Evolutionary conservation across 495 filamentous ascomycete species (phyloP).

Genomic region (Podospora australis): DNA sequence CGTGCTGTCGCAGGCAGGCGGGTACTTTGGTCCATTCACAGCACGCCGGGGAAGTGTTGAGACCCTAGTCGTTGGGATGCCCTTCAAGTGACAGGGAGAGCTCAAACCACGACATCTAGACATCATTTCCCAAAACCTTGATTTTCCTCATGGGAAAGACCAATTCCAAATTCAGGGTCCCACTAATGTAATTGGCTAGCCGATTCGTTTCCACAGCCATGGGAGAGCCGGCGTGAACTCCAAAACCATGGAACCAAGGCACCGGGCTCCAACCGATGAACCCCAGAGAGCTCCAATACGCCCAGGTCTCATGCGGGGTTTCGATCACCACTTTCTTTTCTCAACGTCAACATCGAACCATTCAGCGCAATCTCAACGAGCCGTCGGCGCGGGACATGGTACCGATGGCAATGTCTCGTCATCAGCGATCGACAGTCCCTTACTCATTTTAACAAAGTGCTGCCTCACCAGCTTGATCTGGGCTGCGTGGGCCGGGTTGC

Average conservation of each 20-base stretch:
- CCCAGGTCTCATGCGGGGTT: slow-evolving; percentile 2
- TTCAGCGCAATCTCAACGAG: neutral
- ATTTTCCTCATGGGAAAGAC: too few species aligned
- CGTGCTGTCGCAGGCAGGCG: neutral
- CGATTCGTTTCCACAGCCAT: neutral
- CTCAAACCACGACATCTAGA: too few species aligned
- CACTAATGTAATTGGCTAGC: neutral
- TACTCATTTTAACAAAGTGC: slow-evolving; percentile 19
- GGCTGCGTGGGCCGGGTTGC: slow-evolving; percentile 36
- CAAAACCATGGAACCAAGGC: neutral
- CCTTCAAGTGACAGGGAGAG: too few species aligned
- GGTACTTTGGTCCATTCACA: neutral
- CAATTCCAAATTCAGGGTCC: neutral
- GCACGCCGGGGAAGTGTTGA: neutral
- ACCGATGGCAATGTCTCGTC: slow-evolving; percentile 12
- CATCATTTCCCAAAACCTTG: too few species aligned
- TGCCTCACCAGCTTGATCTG: slow-evolving; percentile 29
- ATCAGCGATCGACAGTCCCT: slow-evolving; percentile 8
- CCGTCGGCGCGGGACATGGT: slow-evolving; percentile 9
- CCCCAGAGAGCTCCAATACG: neutral
- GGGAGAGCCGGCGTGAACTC: neutral
- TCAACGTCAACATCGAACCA: neutral
- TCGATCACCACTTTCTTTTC: neutral
- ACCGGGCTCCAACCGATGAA: slow-evolving; percentile 1
- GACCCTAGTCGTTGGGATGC: neutral